Conservation (phyloP, 768 basidiomycete species). For the Boletus rubropictus region DNA sequence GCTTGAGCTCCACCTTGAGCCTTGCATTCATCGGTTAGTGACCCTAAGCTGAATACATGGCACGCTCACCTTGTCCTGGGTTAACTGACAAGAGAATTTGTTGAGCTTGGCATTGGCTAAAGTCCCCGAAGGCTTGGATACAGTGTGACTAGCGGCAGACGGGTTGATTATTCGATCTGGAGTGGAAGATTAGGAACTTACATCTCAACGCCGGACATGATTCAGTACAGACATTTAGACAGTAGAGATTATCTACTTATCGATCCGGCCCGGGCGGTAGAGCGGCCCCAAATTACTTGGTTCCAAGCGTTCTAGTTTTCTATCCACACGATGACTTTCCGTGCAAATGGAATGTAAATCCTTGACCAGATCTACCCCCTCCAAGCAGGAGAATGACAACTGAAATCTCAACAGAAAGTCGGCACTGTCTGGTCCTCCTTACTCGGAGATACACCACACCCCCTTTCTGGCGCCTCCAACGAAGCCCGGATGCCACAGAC, state of each 20-base stretch:
- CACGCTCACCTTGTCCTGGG: constrained; percentile 67
- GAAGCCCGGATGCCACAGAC: too few species aligned
- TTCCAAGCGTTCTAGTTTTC: too few species aligned
- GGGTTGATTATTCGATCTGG: not conserved
- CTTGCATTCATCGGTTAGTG: constrained; percentile 26
- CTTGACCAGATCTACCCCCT: too few species aligned
- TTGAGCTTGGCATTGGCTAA: constrained; percentile 50
- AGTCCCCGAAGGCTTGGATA: constrained; percentile 19
- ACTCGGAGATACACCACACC: too few species aligned
- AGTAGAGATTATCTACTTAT: constrained; percentile 10
- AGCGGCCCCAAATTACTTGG: too few species aligned
- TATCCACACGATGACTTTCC: too few species aligned
- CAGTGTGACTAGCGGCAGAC: constrained; percentile 12
- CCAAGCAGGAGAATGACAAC: too few species aligned
- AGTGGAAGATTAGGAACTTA: constrained; percentile 26
- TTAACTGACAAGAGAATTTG: constrained; percentile 67
- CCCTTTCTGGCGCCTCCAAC: too few species aligned
- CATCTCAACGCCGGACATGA: constrained; percentile 63
- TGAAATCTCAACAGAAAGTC: too few species aligned
- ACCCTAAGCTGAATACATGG: not conserved
- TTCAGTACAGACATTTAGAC: constrained; percentile 1
- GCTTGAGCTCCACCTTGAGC: constrained; percentile 74
- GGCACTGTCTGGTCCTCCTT: too few species aligned
- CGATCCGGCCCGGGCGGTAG: constrained; percentile 5
- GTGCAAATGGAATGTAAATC: too few species aligned